Evolutionary conservation across 768 basidiomycete species (phyloP), one percentile per base, ranked within the genome.

Genomic region (Mycena alexandri): DNA sequence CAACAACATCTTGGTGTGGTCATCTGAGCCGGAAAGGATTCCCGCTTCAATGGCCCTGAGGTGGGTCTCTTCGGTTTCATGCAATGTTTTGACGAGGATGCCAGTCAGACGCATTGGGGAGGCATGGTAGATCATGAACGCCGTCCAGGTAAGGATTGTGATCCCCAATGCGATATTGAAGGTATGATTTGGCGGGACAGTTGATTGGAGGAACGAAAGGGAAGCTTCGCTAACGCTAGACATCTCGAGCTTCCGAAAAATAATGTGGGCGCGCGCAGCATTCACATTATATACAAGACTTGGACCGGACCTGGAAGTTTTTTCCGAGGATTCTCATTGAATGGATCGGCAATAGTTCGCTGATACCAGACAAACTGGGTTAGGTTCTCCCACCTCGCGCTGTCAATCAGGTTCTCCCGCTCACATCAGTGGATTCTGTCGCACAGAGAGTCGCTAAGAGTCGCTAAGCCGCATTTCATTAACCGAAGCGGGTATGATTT

Each of bases 11-110:
- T 47, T 43, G 13, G 62, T 63, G 46, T 63, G 34, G 29, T 5
- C 13, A 5, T 63, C 62, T 21, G 34, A 63, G 17, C 36, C 46
- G 8, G 54, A 56, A 9, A 63, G 44, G 7, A 55, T 34, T 13
- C 62, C 62, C 1, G 22, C 44, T 54, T 63, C 62, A 22, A 63
- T n/a, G n/a, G 62, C 62, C 4, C 14, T 6, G 43, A 55, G 11
- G 41, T 63, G 62, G 0, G 33, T 43, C 22, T 63, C 62, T 34
- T 63, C 62, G 36, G 62, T 41, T n/a, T 63, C 62, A 16, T 47
- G 53, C 44, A 63, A 34, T 5, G 43, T 44, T 1, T 16, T 33
- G 1, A 63, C 33, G 22, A 63, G 29, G 46, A 19, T 22, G 11
- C 44, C 43, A 1, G 53, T 48, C 53, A 63, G 17, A 5, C 62